phyloP scores from a whole-genome alignment of 2,329 filamentous ascomycete genomes.

The Diaporthe sp. region DNA sequence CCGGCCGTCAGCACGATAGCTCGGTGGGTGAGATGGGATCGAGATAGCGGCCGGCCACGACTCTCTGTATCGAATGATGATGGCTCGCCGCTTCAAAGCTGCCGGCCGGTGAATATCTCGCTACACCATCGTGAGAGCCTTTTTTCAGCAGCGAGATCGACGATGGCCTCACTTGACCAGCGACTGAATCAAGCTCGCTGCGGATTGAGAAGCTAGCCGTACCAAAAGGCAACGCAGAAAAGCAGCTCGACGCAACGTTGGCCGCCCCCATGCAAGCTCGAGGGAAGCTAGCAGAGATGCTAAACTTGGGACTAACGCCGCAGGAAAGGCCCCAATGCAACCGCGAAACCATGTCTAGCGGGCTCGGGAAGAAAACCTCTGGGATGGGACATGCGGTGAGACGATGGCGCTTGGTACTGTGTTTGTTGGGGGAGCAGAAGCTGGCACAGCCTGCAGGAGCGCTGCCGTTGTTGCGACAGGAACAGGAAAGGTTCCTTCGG shows the following conservation, averaged over 20 bases:
- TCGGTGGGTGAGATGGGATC: constrained; percentile 15
- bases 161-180: neutral
- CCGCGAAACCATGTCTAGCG: constrained; percentile 19
- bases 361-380: constrained; percentile 9
- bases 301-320: constrained; percentile 3
- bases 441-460: constrained; percentile 7
- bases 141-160: constrained; percentile 6
- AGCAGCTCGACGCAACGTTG: constrained; percentile 12
- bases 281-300: neutral
- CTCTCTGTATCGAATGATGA: neutral
- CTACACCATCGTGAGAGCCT: constrained; percentile 6
- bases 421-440: constrained; percentile 1
- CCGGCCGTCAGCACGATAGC: neutral
- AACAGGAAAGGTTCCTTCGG: constrained; percentile 37
- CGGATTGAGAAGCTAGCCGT: neutral
- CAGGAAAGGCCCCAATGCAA: constrained; percentile 11
- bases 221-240: neutral
- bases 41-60: constrained; percentile 9
- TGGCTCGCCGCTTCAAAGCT: neutral
- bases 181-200: constrained; percentile 9
- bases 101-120: neutral
- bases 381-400: constrained; percentile 16
- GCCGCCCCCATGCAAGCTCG: neutral
- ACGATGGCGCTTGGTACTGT: neutral
- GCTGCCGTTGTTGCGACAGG: constrained; percentile 14